Conservation (phyloP, 2,329 filamentous ascomycete species). For the Seiridium cupressi region DNA sequence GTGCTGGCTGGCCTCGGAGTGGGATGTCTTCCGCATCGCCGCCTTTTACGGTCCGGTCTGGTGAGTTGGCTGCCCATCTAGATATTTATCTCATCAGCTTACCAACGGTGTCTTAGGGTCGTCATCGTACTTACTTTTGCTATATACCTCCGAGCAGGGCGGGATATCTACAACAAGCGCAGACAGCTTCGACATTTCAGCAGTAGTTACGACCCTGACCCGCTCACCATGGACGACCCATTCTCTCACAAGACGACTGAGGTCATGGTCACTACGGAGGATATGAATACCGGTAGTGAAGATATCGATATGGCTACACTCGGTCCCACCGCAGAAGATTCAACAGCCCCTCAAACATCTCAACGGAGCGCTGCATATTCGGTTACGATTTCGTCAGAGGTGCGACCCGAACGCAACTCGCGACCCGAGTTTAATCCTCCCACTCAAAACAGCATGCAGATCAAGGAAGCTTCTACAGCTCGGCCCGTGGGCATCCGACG, state of each 20-base stretch:
- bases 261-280: conserved; percentile 60
- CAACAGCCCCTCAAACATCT: not conserved
- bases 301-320: conserved; percentile 33
- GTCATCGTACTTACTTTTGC: conserved; percentile 59
- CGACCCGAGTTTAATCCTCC: conserved; percentile 25
- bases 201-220: conserved; percentile 41
- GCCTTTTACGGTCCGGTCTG: conserved; percentile 74
- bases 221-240: conserved; percentile 39
- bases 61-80: conserved; percentile 35
- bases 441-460: conserved; percentile 20
- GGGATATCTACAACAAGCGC: conserved; percentile 66
- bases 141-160: conserved; percentile 66
- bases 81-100: not conserved
- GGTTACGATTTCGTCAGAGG: conserved; percentile 46
- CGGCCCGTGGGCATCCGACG: conserved; percentile 17
- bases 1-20: conserved; percentile 72
- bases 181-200: conserved; percentile 57
- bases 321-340: conserved; percentile 20
- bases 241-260: conserved; percentile 59
- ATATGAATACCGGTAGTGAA: conserved; percentile 25
- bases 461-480: conserved; percentile 9
- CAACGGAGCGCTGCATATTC: conserved; percentile 38
- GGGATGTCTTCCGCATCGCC: conserved; percentile 70
- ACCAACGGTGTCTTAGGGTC: conserved; percentile 41
- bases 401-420: conserved; percentile 17